Evolutionary conservation across 2,329 filamentous ascomycete genomes (phyloP), one percentile per base, ranked within the genome.

Genomic region (Talaromyces sp.): DNA sequence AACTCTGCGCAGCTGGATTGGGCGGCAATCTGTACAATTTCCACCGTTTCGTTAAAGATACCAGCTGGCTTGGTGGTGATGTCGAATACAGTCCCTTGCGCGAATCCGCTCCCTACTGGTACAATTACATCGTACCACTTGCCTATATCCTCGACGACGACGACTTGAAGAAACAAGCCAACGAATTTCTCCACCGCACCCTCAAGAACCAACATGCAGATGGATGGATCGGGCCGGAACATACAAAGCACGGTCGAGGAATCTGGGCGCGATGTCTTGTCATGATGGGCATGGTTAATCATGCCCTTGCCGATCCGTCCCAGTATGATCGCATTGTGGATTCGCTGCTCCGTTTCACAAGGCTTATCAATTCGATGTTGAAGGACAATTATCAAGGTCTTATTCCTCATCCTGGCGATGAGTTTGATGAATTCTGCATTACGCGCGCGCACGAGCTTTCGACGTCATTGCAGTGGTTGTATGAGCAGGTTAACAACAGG

Each of bases 221-320:
- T 43, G 64, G 64, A n/a, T 65, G 64, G 64, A 59, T 65, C 47
- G 64, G 64, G 2, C 64, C 64, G 6, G 64, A 65, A 35, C 14
- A 62, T 58, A 65, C 64, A 27, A 65, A 52, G 37, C 60, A 65
- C 24, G 39, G 43, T 11, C 31, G 64, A n/a, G 64, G 64, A 0
- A 62, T 65, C 16, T 65, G 64, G 64, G 64, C 64, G 5, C 64
- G 64, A 13, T 65, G 64, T 61, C 39, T 65, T 22, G 64, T 65
- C 9, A 35, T 65, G 64, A 65, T 65, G 64, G 64, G 64, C 9
- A 65, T 65, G 64, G 60, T 65, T 9, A 65, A 62, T 45, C 64
- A 65, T 31, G 64, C 64, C 0, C 50, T 62, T 52, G 64, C 64
- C 56, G 64, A 65, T 52, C 64, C 59, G 14, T 39, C 64, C 35